Evolutionary conservation across 768 basidiomycete species (phyloP).

Genomic region (Mrakia gelida): DNA sequence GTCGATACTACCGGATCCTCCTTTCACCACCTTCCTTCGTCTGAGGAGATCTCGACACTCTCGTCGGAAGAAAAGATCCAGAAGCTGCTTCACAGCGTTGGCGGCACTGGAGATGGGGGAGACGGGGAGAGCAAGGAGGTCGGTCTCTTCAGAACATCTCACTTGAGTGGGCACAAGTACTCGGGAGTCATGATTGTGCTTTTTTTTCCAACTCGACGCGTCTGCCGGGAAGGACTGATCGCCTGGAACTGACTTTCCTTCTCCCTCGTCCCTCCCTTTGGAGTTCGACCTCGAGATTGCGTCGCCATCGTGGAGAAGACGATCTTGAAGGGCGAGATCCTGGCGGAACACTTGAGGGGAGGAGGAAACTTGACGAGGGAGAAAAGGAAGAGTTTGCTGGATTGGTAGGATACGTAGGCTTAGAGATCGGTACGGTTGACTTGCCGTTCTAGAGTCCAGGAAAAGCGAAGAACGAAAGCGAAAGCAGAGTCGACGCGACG

Average conservation of each 20-base stretch:
- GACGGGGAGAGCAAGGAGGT: slow-evolving; percentile 56
- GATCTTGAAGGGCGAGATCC: slow-evolving; percentile 72
- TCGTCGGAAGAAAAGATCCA: not conserved
- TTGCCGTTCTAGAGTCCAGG: no score
- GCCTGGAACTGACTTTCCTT: not conserved
- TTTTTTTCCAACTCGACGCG: not conserved
- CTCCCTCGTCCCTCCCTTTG: slow-evolving; percentile 13
- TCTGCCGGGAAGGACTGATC: no score
- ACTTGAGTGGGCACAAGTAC: slow-evolving; percentile 77
- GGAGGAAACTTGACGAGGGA: slow-evolving; percentile 63
- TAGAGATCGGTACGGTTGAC: no score
- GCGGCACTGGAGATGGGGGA: slow-evolving; percentile 20
- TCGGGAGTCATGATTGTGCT: not conserved
- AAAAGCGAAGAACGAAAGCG: no score
- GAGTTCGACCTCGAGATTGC: slow-evolving; percentile 84
- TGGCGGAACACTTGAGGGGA: slow-evolving; percentile 78
- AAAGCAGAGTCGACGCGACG: no score
- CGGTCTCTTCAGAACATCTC: slow-evolving; percentile 79
- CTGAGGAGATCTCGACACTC: not conserved
- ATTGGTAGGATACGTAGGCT: slow-evolving; percentile 36
- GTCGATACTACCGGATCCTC: slow-evolving; percentile 37
- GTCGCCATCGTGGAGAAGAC: slow-evolving; percentile 59
- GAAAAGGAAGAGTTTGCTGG: slow-evolving; percentile 37
- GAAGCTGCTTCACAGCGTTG: not conserved
- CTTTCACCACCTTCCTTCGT: slow-evolving; percentile 43